Evolutionary conservation across 495 filamentous ascomycete species (phyloP), one percentile per base, ranked within the genome.

Genomic region (Penicillium dipodomyicola): DNA sequence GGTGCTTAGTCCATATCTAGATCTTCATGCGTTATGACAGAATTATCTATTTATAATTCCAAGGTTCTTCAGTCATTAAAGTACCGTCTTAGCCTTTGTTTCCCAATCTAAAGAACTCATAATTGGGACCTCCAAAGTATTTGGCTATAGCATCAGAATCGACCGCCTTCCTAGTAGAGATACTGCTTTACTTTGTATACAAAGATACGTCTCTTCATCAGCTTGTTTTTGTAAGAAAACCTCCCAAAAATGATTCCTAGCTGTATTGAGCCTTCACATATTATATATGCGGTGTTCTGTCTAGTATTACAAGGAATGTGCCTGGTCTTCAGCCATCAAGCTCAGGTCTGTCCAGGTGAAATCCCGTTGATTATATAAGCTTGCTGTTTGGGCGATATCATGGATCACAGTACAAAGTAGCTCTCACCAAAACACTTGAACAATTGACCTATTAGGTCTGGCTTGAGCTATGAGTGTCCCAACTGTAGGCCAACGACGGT

Each of bases 401-500:
- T 30, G 15, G 19, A 37, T 25, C 30, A 39, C 35, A 47, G 32
- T 47, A 46, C 8, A 17, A 47, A 29, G 42, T 17, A 37, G 14
- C 32, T 14, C 23, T 37, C 29, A 22, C 30, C 32, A 55, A 48
- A 49, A 47, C 33, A 49, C 39, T 46, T 1, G 17, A 32, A 41
- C 29, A 42, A 29, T 10, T 9, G 19, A 51, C 8, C 33, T 48
- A 15, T 54, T 45, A 30, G n/a, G 25, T 20, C n/a, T 41, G 19
- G 11, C 14, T 45, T 2, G 11, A 27, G 37, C 35, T 32, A 60
- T 65, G 58, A 49, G 43, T 62, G 39, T 47, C 43, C 41, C 53
- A 37, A 55, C 58, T 35, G 35, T 65, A 41, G 64, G 65, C 46
- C 84, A 92, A 68, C 85, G 94, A 5, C 75, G 91, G 42, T 95